These are phyloP conservation scores for Raffaelea deltoideospora DNA, from an alignment of 2,329 filamentous ascomycete genomes.

Conservation along the genomic window DNA sequence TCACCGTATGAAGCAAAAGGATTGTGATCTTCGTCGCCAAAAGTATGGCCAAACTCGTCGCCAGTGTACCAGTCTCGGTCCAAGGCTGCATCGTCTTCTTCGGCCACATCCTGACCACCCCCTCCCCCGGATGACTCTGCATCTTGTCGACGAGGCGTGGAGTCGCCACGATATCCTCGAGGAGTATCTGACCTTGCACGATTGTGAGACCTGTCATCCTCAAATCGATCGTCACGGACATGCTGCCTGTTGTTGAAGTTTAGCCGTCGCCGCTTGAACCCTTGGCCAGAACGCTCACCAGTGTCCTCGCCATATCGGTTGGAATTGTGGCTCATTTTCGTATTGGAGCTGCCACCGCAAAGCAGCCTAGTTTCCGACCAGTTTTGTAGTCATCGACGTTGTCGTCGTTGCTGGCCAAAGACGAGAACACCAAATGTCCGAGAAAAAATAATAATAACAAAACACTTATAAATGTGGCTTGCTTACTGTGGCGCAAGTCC, in stretches of 20 bases:
- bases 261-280: slow-evolving; percentile 46
- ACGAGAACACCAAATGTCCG: too few relatives aligned
- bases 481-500: neutral
- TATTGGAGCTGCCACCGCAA: too few relatives aligned
- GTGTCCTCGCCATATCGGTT: too few relatives aligned
- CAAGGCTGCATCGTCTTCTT: slow-evolving; percentile 58
- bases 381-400: too few relatives aligned
- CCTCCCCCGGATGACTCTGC: too few relatives aligned
- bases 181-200: slow-evolving; percentile 14
- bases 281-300: too few relatives aligned
- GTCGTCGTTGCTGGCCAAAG: too few relatives aligned
- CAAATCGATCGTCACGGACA: slow-evolving; percentile 39
- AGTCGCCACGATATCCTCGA: slow-evolving; percentile 5
- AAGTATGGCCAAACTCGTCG: slow-evolving; percentile 67
- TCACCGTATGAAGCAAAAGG: slow-evolving; percentile 69
- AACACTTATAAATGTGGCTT: too few relatives aligned
- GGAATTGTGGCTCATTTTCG: too few relatives aligned
- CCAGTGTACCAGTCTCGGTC: slow-evolving; percentile 90
- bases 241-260: slow-evolving; percentile 38
- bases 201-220: slow-evolving; percentile 31
- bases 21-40: slow-evolving; percentile 87
- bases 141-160: slow-evolving; percentile 34
- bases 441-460: too few relatives aligned
- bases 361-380: too few relatives aligned
- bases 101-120: slow-evolving; percentile 40